These are phyloP conservation scores for Colletotrichum cuscutae DNA, from an alignment of 2,329 filamentous ascomycete species.

Conservation along the genomic window DNA sequence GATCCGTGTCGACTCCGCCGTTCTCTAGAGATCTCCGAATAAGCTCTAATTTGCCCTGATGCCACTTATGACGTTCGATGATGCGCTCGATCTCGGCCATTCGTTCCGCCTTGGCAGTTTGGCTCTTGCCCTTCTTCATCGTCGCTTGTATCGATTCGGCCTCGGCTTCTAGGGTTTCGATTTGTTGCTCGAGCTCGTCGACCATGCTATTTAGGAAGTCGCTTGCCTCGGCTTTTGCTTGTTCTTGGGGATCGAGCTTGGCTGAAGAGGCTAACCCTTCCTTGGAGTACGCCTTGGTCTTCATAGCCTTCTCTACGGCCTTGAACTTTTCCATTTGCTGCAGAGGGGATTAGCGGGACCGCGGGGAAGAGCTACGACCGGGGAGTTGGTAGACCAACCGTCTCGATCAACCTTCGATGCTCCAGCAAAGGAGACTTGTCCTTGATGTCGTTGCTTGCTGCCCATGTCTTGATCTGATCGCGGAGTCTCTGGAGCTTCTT, in stretches of 20 bases:
- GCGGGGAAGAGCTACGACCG: conserved; percentile 32
- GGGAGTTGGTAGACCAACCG: conserved; percentile 67
- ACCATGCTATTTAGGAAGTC: conserved; percentile 90
- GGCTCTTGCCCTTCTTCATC: conserved; percentile 95
- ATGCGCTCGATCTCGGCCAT: conserved; percentile 85
- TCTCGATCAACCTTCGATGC: conserved; percentile 96
- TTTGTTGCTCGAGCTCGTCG: conserved; percentile 92
- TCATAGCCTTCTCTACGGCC: conserved; percentile 99
- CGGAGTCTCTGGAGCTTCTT: conserved; percentile 98
- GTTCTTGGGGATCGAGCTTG: conserved; percentile 96
- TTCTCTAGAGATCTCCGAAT: conserved; percentile 92
- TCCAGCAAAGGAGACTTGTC: conserved; percentile 97
- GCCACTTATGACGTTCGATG: conserved; percentile 96
- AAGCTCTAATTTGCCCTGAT: conserved; percentile 91
- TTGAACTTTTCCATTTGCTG: conserved; percentile 99
- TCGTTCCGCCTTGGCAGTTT: conserved; percentile 83
- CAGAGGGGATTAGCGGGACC: conserved; percentile 36
- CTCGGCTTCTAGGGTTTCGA: conserved; percentile 92
- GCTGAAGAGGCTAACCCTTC: conserved; percentile 92
- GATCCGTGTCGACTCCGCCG: conserved; percentile 85
- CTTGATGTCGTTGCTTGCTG: conserved; percentile 98
- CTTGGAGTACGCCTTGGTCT: conserved; percentile 99
- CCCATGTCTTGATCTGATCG: conserved; percentile 99
- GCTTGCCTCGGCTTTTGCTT: conserved; percentile 88
- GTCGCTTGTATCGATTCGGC: conserved; percentile 86